Conservation (phyloP, 176 grass and related monocot genomes). For the Triticum turgidum region DNA sequence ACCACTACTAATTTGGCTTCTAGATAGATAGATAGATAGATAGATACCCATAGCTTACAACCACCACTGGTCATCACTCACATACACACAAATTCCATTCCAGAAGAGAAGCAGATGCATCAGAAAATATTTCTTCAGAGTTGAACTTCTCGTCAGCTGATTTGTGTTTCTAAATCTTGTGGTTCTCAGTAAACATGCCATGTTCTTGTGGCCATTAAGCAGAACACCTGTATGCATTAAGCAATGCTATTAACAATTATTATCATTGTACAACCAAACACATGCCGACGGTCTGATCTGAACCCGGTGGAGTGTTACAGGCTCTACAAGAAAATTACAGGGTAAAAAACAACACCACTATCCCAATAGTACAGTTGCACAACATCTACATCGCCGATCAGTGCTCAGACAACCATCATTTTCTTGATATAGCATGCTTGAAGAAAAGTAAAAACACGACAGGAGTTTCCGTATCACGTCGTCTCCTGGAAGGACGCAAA, state of each 20-base stretch:
- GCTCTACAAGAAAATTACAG: conserved; percentile 37
- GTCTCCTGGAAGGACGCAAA: conserved; percentile 67
- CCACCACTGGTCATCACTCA: background rate
- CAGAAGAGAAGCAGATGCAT: background rate
- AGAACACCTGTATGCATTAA: conserved; percentile 13
- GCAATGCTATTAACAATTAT: conserved; percentile 46
- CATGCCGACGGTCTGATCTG: background rate
- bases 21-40: background rate
- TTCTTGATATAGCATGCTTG: conserved; percentile 22
- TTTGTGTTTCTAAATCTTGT: background rate
- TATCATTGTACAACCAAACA: conserved; percentile 51
- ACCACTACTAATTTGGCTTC: conserved; percentile 5
- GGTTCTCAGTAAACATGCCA: background rate
- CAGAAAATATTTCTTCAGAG: conserved; percentile 21
- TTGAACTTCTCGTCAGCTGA: background rate
- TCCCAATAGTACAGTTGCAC: conserved; percentile 6
- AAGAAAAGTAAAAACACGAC: background rate
- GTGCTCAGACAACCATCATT: conserved; percentile 34
- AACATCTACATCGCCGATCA: conserved; percentile 24
- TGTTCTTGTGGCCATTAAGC: background rate
- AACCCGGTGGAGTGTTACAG: background rate
- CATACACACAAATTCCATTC: background rate
- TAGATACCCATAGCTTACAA: background rate
- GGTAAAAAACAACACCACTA: background rate
- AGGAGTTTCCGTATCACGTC: conserved; percentile 32